Evolutionary conservation across 208 protist genomes (phyloP), one percentile per base, ranked within the genome.

Genomic region (Wallacemonas rigidus): DNA sequence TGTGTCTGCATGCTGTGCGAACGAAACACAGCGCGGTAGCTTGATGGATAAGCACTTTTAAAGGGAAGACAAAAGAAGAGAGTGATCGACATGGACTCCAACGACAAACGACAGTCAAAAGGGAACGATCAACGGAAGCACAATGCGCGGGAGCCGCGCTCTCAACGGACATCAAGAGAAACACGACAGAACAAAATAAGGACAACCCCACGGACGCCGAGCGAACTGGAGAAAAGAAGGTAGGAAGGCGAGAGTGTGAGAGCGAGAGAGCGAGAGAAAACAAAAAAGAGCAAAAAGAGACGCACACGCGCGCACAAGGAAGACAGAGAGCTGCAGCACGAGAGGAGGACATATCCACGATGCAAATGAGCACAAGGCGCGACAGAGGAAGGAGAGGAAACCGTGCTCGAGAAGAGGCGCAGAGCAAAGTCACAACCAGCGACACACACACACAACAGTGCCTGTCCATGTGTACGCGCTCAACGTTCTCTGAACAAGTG

Each of bases 161-260:
- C 9, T 57, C 14, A 6, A 57, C 11, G 26, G 26, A n/a, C 1
- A 57, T 36, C 15, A 57, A 57, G 17, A 57, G 14, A 17, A 15
- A 75, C 11, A 74, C 61, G 17, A 75, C 48, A 60, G 50, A 15
- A 61, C 5, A 15, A 74, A 71, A 75, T 15, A 75, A 75, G 50
- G 38, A 60, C 63, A 68, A 55, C 17, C 8, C 12, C 53, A 44
- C 15, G n/a, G 14, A 35, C 7, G 9, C 58, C 5, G 6, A 11
- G n/a, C n/a, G 35, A 64, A 64, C 58, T 14, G n/a, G 40, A 64
- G 44, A 41, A 64, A n/a, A 14, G 44, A 64, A 64, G 44, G 41
- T 45, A 14, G 41, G 8, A 64, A 8, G 26, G 58, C 40, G 26
- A 26, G 26, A 26, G 26, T 26, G 26, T 26, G 26, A 26, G 26